Evolutionary conservation across 2,329 filamentous ascomycete genomes (phyloP), one percentile per base, ranked within the genome.

Genomic region (Paraconiothyrium brasiliense): DNA sequence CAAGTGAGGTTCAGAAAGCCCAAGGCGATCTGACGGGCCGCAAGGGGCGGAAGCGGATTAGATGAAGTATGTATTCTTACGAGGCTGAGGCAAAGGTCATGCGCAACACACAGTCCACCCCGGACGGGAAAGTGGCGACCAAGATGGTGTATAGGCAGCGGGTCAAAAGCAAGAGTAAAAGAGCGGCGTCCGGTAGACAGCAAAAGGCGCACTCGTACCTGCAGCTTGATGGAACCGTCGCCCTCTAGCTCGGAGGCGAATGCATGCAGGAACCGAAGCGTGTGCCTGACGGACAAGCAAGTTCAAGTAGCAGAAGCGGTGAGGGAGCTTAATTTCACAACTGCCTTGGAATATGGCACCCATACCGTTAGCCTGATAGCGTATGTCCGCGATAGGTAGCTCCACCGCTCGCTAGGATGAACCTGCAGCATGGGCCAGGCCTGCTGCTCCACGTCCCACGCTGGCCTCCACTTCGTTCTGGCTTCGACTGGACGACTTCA

Each of bases 101-200:
- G 74, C 72, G 74, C 66, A 63, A 65, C 66, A 65, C 66, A 56
- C 67, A 61, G 59, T 73, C 71, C 73, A 74, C 72, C 72, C 65
- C 65, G 58, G 63, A 58, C 64, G 67, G 58, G 61, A 67, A 64
- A 61, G 62, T 65, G 60, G 39, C 47, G 71, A 64, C 30, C 8
- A 56, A 57, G 67, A 67, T 70, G 69, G 72, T 74, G 72, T 71
- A 70, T 65, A 62, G 69, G 66, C 70, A 71, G 71, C 65, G 66
- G 62, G 59, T 63, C 66, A 43, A 63, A 62, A 62, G 58, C 66
- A 65, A 66, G 66, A 63, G 67, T 65, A 68, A 70, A 67, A 68
- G 68, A 62, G 60, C 61, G 64, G 60, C 56, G 64, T 64, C 70
- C 68, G 69, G 72, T 66, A 73, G 61, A 59, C 63, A 66, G 62